phyloP scores from a whole-genome alignment of 1,284 basidiomycete genomes.

The Malassezia pachydermatis region DNA sequence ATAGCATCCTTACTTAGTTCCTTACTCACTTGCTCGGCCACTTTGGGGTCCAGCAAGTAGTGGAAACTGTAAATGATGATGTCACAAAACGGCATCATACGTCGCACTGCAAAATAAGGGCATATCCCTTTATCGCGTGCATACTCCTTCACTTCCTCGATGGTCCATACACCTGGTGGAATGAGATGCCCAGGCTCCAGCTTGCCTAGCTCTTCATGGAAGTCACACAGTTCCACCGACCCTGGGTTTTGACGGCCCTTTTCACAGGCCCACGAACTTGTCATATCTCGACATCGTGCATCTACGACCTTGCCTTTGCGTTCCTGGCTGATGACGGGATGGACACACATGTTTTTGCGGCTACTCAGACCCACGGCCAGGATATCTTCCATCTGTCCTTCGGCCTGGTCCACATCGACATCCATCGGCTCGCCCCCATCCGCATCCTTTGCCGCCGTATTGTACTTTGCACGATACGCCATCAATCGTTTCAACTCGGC shows the following conservation, averaged over 20 bases:
- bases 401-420: slow-evolving; percentile 56
- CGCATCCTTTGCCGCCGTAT: slow-evolving; percentile 43
- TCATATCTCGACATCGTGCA: slow-evolving; percentile 89
- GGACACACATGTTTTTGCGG: slow-evolving; percentile 90
- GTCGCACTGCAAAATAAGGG: slow-evolving; percentile 89
- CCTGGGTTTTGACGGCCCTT: slow-evolving; percentile 78
- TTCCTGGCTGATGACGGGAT: slow-evolving; percentile 89
- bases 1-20: slow-evolving; percentile 96
- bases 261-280: slow-evolving; percentile 72
- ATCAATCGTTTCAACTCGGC: slow-evolving; percentile 90
- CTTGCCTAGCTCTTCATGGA: slow-evolving; percentile 79
- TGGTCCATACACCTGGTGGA: slow-evolving; percentile 79
- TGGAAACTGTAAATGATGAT: slow-evolving; percentile 99
- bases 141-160: slow-evolving; percentile 84
- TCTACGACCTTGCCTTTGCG: slow-evolving; percentile 97
- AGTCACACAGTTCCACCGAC: slow-evolving; percentile 82
- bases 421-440: slow-evolving; percentile 55
- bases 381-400: slow-evolving; percentile 54
- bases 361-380: slow-evolving; percentile 85
- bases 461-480: slow-evolving; percentile 60
- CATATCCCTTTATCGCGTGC: slow-evolving; percentile 77
- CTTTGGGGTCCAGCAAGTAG: slow-evolving; percentile 95
- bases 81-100: slow-evolving; percentile 95
- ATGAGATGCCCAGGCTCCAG: slow-evolving; percentile 75
- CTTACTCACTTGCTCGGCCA: slow-evolving; percentile 95